phyloP scores from a whole-genome alignment of 768 basidiomycete species.

The Phaeolepiota aurea region DNA sequence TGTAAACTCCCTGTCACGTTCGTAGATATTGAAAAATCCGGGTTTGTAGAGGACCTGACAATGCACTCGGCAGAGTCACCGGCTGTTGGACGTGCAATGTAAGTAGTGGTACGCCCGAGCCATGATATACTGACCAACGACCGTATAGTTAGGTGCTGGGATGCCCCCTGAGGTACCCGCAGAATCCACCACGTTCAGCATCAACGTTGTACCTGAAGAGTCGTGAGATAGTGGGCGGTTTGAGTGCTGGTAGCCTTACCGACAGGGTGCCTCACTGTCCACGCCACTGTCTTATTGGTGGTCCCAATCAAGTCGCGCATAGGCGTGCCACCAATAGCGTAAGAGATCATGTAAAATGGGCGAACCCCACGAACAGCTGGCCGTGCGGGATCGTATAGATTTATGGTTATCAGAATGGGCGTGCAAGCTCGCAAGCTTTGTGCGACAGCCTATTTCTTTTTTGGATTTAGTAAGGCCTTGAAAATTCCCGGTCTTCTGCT shows the following conservation, averaged over 20 bases:
- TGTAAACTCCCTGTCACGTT: slow-evolving; percentile 23
- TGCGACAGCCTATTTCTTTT: slow-evolving; percentile 5
- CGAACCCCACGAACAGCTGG: slow-evolving; percentile 14
- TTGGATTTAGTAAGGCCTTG: not conserved
- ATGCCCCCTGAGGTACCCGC: slow-evolving; percentile 26
- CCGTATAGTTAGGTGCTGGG: slow-evolving; percentile 16
- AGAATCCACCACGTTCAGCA: slow-evolving; percentile 29
- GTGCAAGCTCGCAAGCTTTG: slow-evolving; percentile 18
- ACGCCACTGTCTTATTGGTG: slow-evolving; percentile 21
- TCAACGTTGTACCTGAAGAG: slow-evolving; percentile 22
- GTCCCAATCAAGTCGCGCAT: slow-evolving; percentile 25
- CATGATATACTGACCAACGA: slow-evolving; percentile 21
- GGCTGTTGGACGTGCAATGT: slow-evolving; percentile 9
- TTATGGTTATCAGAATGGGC: slow-evolving; percentile 16
- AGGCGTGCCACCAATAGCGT: slow-evolving; percentile 24
- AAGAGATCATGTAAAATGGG: slow-evolving; percentile 35
- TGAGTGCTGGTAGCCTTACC: slow-evolving; percentile 21
- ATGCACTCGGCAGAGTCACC: slow-evolving; percentile 24
- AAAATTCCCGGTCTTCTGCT: slow-evolving; percentile 1
- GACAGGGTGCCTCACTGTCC: slow-evolving; percentile 27
- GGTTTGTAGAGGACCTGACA: slow-evolving; percentile 10
- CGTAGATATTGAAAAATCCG: slow-evolving; percentile 22
- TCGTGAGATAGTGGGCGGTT: not conserved
- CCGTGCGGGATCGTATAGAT: slow-evolving; percentile 11
- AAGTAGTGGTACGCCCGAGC: not conserved